phyloP scores from a whole-genome alignment of 345 rosid genomes.

The Barbarea vulgaris region DNA sequence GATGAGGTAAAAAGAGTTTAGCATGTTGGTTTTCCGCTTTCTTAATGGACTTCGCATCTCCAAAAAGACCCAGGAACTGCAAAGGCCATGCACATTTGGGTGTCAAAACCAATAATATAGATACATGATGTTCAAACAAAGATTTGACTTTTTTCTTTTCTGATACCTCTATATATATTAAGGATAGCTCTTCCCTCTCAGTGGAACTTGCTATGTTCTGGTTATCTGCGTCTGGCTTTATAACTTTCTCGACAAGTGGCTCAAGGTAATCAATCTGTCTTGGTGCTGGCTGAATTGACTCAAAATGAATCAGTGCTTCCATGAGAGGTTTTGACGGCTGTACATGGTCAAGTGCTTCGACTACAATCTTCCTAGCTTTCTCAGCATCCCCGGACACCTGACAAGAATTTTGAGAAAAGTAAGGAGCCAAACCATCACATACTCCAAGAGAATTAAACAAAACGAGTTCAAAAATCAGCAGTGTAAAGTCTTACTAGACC shows the following conservation, averaged over 20 bases:
- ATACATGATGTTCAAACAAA: not conserved
- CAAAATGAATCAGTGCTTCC: slow-evolving; percentile 79
- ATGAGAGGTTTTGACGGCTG: slow-evolving; percentile 78
- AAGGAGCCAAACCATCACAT: slow-evolving; percentile 5
- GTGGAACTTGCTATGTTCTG: slow-evolving; percentile 49
- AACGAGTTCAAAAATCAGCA: not conserved
- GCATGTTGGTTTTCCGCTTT: slow-evolving; percentile 88
- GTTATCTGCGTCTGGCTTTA: slow-evolving; percentile 58
- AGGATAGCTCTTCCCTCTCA: slow-evolving; percentile 90
- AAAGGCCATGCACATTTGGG: slow-evolving; percentile 22
- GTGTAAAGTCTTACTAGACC: slow-evolving; percentile 1
- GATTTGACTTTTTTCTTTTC: not conserved
- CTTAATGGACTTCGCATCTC: slow-evolving; percentile 64
- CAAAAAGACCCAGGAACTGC: slow-evolving; percentile 84
- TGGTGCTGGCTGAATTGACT: slow-evolving; percentile 66
- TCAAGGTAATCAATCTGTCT: slow-evolving; percentile 75
- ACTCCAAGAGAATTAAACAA: slow-evolving; percentile 21
- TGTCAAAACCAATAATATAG: slow-evolving; percentile 7
- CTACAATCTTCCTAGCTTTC: slow-evolving; percentile 75
- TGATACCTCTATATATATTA: slow-evolving; percentile 82
- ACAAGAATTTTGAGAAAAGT: slow-evolving; percentile 13
- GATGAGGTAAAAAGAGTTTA: slow-evolving; percentile 66
- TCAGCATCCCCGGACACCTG: slow-evolving; percentile 73
- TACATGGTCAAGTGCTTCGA: slow-evolving; percentile 71
- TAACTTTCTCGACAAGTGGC: slow-evolving; percentile 68